A percentile compares a stretch with the other conserved stretches of the same genome.
These are phyloP conservation scores for Symbiodinium pilosum DNA, from an alignment of 73 alveolate species.

Conservation along the genomic window DNA sequence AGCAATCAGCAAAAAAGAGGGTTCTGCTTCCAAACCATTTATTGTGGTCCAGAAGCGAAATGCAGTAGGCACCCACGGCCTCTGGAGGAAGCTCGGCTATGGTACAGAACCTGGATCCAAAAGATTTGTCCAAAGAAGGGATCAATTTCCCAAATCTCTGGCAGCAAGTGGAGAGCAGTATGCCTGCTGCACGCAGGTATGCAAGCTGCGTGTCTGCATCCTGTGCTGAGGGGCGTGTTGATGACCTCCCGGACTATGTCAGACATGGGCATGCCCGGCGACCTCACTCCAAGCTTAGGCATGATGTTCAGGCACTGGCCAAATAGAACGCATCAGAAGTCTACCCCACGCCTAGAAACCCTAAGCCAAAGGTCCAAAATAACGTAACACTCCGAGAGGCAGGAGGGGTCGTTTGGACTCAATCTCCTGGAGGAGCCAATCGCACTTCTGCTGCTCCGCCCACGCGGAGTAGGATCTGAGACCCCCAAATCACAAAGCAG, in stretches of 20 bases:
- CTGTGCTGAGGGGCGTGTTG: not conserved
- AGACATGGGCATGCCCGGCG: not conserved
- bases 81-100: slow-evolving; percentile 38
- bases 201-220: not conserved
- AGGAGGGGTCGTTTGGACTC: no score
- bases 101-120: not conserved
- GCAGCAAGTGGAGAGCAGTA: no score
- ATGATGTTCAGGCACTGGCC: not conserved
- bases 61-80: slow-evolving; percentile 42
- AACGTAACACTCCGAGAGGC: no score
- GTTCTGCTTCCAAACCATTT: no score
- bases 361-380: not conserved
- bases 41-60: not conserved
- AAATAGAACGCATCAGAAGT: not conserved
- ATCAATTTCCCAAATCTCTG: no score
- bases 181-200: no score
- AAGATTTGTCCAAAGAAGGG: not conserved
- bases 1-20: no score
- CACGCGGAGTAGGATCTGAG: not conserved
- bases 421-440: not conserved
- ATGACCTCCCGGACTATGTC: not conserved
- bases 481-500: no score
- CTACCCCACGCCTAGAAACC: not conserved
- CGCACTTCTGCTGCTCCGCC: slow-evolving; percentile 13
- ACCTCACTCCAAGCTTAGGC: not conserved